These are phyloP conservation scores for Blastocrithidia nonstop DNA, from an alignment of 208 protist species.

Conservation along the genomic window DNA sequence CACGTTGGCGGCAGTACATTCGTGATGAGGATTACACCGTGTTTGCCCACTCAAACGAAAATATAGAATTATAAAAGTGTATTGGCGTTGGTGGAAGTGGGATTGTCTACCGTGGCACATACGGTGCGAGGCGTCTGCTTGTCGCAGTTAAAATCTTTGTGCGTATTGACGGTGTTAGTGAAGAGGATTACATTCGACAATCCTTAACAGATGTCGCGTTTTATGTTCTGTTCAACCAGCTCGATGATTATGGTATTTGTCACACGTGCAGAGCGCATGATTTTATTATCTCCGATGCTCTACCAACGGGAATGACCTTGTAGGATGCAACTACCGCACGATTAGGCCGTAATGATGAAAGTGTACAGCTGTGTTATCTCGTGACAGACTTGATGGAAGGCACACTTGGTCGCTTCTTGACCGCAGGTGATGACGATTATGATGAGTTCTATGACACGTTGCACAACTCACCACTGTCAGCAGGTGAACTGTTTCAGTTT, in stretches of 20 bases:
- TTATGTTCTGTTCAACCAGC: conserved; percentile 60
- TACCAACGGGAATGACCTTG: conserved; percentile 29
- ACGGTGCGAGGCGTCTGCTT: conserved; percentile 18
- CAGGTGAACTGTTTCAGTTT: conserved; percentile 73
- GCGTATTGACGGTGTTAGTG: conserved; percentile 33
- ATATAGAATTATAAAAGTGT: conserved; percentile 25
- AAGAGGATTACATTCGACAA: conserved; percentile 59
- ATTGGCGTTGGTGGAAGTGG: conserved; percentile 64
- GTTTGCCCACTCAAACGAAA: conserved; percentile 28
- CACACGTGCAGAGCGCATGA: conserved; percentile 36
- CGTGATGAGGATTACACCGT: conserved; percentile 20
- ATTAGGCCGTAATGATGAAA: conserved; percentile 10
- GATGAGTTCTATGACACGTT: conserved; percentile 73
- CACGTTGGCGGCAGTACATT: conserved; percentile 45
- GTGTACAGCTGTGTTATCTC: conserved; percentile 59
- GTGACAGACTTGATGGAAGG: conserved; percentile 74
- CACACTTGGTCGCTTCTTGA: conserved; percentile 68
- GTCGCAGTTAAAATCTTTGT: conserved; percentile 80
- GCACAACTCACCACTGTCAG: conserved; percentile 45
- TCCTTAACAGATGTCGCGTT: conserved; percentile 75
- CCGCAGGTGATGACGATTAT: conserved; percentile 52
- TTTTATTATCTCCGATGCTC: conserved; percentile 48
- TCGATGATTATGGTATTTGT: conserved; percentile 42
- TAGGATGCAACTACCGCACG: conserved; percentile 13
- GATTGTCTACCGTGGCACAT: conserved; percentile 54